Percentiles rank a stretch among this genome's conserved stretches.
These are phyloP conservation scores for Cenchrus americanus DNA, from an alignment of 176 grass and related monocot genomes.

Conservation along the genomic window DNA sequence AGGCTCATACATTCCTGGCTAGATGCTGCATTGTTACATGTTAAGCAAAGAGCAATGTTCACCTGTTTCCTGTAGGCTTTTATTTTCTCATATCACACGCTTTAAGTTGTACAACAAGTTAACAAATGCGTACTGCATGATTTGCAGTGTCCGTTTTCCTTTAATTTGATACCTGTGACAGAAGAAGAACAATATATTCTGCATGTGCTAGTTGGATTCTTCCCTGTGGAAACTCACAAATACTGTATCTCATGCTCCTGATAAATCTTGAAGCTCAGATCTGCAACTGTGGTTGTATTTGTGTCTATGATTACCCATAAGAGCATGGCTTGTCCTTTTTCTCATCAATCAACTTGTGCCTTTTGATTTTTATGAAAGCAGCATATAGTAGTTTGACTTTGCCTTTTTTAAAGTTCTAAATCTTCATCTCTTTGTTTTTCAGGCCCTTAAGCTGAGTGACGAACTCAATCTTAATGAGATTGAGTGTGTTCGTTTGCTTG, in stretches of 20 bases:
- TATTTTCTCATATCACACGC: background rate
- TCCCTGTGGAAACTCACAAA: constrained; percentile 4
- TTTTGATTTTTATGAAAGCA: background rate
- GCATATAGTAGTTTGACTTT: constrained; percentile 11
- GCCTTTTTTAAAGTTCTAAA: constrained; percentile 26
- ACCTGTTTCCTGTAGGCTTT: constrained; percentile 11
- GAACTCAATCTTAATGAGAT: constrained; percentile 98
- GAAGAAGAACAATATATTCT: background rate
- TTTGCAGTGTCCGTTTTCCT: constrained; percentile 2
- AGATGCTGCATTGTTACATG: background rate
- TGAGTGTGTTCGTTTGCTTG: constrained; percentile 91
- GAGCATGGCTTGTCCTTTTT: background rate
- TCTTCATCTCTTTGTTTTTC: constrained; percentile 32
- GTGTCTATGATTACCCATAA: background rate
- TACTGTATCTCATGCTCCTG: background rate
- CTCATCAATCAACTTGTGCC: background rate
- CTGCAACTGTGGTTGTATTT: background rate
- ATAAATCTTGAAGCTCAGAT: constrained; percentile 3
- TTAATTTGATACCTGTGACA: background rate
- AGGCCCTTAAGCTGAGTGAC: constrained; percentile 94
- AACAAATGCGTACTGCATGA: background rate
- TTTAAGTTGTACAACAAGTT: background rate
- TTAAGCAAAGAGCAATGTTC: constrained; percentile 17
- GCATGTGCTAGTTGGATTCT: background rate
- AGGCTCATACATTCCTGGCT: background rate